Conservation (phyloP, 2,329 filamentous ascomycete species). For the Colletotrichum spinosum region DNA sequence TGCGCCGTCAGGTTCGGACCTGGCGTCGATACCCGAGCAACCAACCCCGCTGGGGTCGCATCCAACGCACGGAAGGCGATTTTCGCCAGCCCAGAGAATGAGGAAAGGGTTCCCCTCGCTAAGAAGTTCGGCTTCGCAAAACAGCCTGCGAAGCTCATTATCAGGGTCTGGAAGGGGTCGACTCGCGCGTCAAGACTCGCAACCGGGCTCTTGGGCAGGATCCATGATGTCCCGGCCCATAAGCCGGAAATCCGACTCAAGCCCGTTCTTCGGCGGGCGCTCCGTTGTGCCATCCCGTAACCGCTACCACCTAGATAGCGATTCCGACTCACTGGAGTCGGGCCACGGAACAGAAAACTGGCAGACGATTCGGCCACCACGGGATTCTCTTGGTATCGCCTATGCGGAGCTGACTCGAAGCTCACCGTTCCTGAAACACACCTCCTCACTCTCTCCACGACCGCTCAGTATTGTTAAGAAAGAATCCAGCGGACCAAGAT, state of each 20-base stretch:
- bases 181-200: constrained; percentile 26
- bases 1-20: constrained; percentile 25
- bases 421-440: constrained; percentile 29
- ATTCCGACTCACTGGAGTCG: constrained; percentile 28
- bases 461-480: constrained; percentile 36
- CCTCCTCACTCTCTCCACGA: constrained; percentile 28
- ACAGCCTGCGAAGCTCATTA: constrained; percentile 22
- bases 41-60: constrained; percentile 29
- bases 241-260: constrained; percentile 37
- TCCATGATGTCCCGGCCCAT: constrained; percentile 32
- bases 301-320: constrained; percentile 31
- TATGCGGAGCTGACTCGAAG: constrained; percentile 33
- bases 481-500: constrained; percentile 24
- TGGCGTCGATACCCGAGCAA: constrained; percentile 36
- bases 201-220: constrained; percentile 21
- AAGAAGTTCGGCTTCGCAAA: constrained; percentile 9
- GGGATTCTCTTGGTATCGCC: constrained; percentile 34
- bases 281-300: constrained; percentile 35
- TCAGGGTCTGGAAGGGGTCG: constrained; percentile 33
- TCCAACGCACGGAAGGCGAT: constrained; percentile 29
- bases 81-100: constrained; percentile 22
- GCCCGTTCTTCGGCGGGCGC: constrained; percentile 37
- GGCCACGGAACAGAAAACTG: constrained; percentile 29
- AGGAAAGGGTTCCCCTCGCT: constrained; percentile 13
- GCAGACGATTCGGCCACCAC: constrained; percentile 25